A percentile compares a stretch with the other conserved stretches of the same genome.
phyloP scores from a whole-genome alignment of 352 stramenopile genomes.

The Pelagophyceae sp. region DNA sequence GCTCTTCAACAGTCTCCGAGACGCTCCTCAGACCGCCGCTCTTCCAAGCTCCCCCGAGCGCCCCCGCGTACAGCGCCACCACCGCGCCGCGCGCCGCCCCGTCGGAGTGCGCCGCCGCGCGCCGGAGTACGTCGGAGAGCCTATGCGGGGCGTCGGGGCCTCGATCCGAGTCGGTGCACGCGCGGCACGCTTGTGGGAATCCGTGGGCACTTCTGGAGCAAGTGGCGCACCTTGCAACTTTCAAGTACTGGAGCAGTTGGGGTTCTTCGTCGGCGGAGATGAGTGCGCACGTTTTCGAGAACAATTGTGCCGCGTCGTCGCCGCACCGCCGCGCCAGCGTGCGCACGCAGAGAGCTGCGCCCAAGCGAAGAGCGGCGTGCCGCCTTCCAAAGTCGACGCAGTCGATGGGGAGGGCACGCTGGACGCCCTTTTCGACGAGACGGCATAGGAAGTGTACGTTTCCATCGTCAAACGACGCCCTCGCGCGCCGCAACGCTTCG shows the following conservation, averaged over 20 bases:
- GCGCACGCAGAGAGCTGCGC: background rate
- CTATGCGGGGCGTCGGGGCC: background rate
- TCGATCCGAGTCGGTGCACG: background rate
- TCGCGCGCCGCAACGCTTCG: background rate
- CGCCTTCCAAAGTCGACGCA: background rate
- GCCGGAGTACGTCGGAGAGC: background rate
- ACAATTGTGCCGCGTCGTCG: background rate
- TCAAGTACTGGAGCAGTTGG: too few species aligned
- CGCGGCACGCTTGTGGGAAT: too few species aligned
- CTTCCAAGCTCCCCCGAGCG: background rate
- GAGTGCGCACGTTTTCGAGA: background rate
- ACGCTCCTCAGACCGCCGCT: background rate
- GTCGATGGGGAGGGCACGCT: background rate
- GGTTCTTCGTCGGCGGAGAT: background rate
- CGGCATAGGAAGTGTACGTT: background rate
- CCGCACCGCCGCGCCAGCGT: background rate
- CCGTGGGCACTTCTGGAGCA: too few species aligned
- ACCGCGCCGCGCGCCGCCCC: background rate
- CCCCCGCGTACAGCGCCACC: background rate
- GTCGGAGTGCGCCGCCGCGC: conserved; percentile 4
- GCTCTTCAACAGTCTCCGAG: too few species aligned
- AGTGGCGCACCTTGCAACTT: too few species aligned
- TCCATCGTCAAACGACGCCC: conserved; percentile 1
- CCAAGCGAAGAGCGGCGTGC: background rate
- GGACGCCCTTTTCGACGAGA: background rate